These are phyloP conservation scores for Capronia epimyces DNA, from an alignment of 2,329 filamentous ascomycete species.

Conservation along the genomic window DNA sequence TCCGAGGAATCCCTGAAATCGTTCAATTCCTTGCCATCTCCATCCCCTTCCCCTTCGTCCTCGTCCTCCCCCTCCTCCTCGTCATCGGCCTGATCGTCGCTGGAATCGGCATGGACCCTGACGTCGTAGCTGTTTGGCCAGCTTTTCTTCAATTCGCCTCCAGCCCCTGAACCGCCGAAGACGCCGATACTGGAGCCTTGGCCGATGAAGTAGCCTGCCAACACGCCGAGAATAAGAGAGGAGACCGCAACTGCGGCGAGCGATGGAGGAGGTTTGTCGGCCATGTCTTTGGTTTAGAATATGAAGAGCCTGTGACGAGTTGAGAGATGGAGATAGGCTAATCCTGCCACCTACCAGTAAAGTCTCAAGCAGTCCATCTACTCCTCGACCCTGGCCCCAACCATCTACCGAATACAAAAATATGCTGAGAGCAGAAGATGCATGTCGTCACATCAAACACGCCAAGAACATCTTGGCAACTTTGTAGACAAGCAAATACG, in stretches of 20 bases:
- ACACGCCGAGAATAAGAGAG: slow-evolving; percentile 50
- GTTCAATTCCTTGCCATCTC: slow-evolving; percentile 48
- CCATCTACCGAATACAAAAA: no score
- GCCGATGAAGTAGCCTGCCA: slow-evolving; percentile 70
- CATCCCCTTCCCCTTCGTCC: slow-evolving; percentile 43
- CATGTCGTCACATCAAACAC: no score
- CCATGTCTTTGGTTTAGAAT: no score
- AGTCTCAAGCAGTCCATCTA: no score
- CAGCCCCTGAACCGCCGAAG: slow-evolving; percentile 43
- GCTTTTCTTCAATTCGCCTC: slow-evolving; percentile 35
- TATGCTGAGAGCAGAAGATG: no score
- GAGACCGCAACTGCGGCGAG: slow-evolving; percentile 26
- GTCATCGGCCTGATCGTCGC: slow-evolving; percentile 35
- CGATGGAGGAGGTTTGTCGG: slow-evolving; percentile 28
- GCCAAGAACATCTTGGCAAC: no score
- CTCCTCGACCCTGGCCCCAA: no score
- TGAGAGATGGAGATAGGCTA: no score
- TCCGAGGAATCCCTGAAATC: slow-evolving; percentile 55
- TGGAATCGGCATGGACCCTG: slow-evolving; percentile 41
- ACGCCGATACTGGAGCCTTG: slow-evolving; percentile 65
- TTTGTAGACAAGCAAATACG: no score
- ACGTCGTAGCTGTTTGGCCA: slow-evolving; percentile 54
- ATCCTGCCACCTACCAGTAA: no score
- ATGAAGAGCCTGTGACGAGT: no score
- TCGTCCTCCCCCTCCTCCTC: slow-evolving; percentile 47